phyloP scores from a whole-genome alignment of 352 stramenopile genomes.

The Phytopythium kandeliae region DNA sequence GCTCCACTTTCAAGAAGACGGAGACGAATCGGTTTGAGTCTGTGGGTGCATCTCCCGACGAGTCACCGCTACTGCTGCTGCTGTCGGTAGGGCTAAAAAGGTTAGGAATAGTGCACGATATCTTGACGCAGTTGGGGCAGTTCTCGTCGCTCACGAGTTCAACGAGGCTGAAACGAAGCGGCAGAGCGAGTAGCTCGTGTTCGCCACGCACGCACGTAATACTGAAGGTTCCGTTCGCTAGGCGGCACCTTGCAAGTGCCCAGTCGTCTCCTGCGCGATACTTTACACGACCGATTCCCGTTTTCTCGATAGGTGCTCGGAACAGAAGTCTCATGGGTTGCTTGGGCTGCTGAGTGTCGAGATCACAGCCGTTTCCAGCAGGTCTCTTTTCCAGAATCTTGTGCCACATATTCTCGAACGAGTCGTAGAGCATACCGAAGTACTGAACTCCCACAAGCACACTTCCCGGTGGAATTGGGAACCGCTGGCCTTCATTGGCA shows the following conservation, averaged over 20 bases:
- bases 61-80: neutral
- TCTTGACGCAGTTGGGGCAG: constrained; percentile 41
- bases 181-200: constrained; percentile 18
- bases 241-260: constrained; percentile 19
- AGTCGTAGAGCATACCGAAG: constrained; percentile 58
- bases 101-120: constrained; percentile 6
- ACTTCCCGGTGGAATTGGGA: constrained; percentile 39
- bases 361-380: too few relatives aligned
- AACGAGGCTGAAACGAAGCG: constrained; percentile 38
- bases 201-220: constrained; percentile 12
- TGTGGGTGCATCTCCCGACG: neutral
- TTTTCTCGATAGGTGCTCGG: constrained; percentile 36
- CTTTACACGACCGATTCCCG: constrained; percentile 27
- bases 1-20: constrained; percentile 35
- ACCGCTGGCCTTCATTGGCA: neutral
- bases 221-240: constrained; percentile 32
- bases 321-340: constrained; percentile 50
- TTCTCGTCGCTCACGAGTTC: constrained; percentile 40
- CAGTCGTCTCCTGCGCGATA: constrained; percentile 31
- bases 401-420: constrained; percentile 70
- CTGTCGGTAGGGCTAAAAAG: neutral
- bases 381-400: constrained; percentile 45
- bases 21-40: neutral
- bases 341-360: constrained; percentile 15
- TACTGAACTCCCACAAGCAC: constrained; percentile 50